phyloP scores from a whole-genome alignment of 2,329 filamentous ascomycete genomes.

The Colletotrichum somersetense region DNA sequence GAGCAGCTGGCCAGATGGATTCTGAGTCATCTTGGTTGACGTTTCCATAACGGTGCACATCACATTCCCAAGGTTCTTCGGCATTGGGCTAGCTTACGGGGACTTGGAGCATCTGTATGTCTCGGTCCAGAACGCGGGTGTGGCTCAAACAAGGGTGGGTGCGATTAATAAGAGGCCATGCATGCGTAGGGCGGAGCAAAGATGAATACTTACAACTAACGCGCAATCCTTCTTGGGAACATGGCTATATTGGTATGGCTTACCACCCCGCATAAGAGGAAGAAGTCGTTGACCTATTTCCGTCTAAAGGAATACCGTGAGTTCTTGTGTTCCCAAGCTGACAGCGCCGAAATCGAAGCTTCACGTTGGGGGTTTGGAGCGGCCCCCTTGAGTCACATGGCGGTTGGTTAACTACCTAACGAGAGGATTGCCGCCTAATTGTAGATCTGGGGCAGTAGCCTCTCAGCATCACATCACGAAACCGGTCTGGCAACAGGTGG shows the following conservation, averaged over 20 bases:
- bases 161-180: conserved; percentile 5
- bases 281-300: not conserved
- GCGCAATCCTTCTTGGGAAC: conserved; percentile 7
- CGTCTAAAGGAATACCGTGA: not conserved
- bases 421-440: not conserved
- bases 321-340: not conserved
- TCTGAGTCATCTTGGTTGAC: not conserved
- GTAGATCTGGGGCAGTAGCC: not conserved
- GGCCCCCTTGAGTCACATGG: not conserved
- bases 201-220: not conserved
- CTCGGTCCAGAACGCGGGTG: conserved; percentile 13
- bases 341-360: not conserved
- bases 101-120: not conserved
- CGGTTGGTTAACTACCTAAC: no score
- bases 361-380: not conserved
- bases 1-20: not conserved
- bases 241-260: not conserved
- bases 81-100: not conserved
- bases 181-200: not conserved
- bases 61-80: not conserved
- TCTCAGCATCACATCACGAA: not conserved
- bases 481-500: not conserved
- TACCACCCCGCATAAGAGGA: not conserved
- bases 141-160: conserved; percentile 23
- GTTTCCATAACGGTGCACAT: not conserved